Evolutionary conservation across 108 stramenopile species (phyloP), one percentile per base, ranked within the genome.

Genomic region (Cylindrotheca fusiformis): DNA sequence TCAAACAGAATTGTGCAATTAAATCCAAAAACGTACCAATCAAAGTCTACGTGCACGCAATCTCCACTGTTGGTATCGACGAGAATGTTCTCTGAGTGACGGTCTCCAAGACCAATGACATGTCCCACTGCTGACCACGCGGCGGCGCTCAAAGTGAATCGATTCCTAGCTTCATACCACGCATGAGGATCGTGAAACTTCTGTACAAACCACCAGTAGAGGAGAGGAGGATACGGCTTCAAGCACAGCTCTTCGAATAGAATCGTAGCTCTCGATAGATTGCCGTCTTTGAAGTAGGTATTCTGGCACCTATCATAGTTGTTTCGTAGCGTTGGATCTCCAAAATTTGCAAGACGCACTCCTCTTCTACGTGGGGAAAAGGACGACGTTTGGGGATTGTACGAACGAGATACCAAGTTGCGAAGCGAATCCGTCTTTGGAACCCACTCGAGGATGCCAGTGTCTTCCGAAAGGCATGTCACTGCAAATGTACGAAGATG

Each of bases 391-490:
- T 92, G 88, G 8, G 90, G 84, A 66, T 90, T 94, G 79, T 93
- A 96, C 1, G 94, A 77, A 14, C 48, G 48, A 25, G 65, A 54
- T 4, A 97, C 77, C n/a, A 91, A 62, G 46, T 79, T 75, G 12
- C 97, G 86, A 55, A 99, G 55, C 2, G 91, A 81, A 33, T 80
- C 74, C 5, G 98, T 97, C 56, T 94, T 77, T 17, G 90, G 83
- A 10, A 98, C 97, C 99, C 99, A 99, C 70, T 99, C 99, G 14
- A 98, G 65, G 50, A 99, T 84, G 1, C 99, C 98, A 67, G 94
- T 96, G 52, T 97, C 97, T 78, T 99, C 99, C 44, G 94, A 90
- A 22, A 99, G 82, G 62, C 97, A 98, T 0, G 96, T 89, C 19
- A 99, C 99, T 14, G 96, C 86, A 71, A 95, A 99, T 6, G 99